Evolutionary conservation across 768 basidiomycete genomes (phyloP).

Genomic region (Kwoniella dejecticola): DNA sequence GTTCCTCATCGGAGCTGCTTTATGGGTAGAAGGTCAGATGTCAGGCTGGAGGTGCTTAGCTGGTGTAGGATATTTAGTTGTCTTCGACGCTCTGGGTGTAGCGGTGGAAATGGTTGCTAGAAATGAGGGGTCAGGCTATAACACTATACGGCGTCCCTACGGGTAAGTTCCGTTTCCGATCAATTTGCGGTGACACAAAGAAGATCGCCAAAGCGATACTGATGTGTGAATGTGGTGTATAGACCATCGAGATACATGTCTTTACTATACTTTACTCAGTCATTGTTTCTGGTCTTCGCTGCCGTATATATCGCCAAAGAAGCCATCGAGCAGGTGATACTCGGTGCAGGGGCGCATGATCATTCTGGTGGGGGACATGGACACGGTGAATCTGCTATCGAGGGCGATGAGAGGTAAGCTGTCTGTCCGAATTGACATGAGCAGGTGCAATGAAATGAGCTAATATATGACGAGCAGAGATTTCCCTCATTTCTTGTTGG

Average conservation of each 20-base stretch:
- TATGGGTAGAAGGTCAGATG: conserved; percentile 90
- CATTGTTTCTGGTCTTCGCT: conserved; percentile 90
- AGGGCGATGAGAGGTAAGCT: conserved; percentile 48
- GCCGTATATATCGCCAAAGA: conserved; percentile 97
- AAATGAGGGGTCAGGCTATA: conserved; percentile 46
- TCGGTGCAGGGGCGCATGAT: conserved; percentile 56
- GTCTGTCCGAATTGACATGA: background rate
- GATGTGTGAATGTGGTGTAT: conserved; percentile 6
- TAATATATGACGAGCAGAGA: conserved; percentile 33
- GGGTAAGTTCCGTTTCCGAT: conserved; percentile 61
- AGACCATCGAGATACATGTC: conserved; percentile 46
- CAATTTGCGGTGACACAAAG: background rate
- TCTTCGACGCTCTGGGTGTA: conserved; percentile 89
- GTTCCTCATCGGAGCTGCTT: conserved; percentile 57
- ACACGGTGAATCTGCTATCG: conserved; percentile 61
- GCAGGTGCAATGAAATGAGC: conserved; percentile 10
- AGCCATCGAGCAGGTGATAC: conserved; percentile 85
- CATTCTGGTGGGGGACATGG: conserved; percentile 58
- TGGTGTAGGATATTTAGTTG: conserved; percentile 92
- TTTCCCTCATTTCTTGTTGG: conserved; percentile 40
- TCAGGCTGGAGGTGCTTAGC: conserved; percentile 83
- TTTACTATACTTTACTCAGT: conserved; percentile 75
- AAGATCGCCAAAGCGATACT: too few relatives aligned
- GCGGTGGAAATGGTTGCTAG: conserved; percentile 58
- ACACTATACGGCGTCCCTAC: conserved; percentile 59